Base-by-base conservation (phyloP, 2,329 filamentous ascomycete species). In the Monilinia polystroma region DNA sequence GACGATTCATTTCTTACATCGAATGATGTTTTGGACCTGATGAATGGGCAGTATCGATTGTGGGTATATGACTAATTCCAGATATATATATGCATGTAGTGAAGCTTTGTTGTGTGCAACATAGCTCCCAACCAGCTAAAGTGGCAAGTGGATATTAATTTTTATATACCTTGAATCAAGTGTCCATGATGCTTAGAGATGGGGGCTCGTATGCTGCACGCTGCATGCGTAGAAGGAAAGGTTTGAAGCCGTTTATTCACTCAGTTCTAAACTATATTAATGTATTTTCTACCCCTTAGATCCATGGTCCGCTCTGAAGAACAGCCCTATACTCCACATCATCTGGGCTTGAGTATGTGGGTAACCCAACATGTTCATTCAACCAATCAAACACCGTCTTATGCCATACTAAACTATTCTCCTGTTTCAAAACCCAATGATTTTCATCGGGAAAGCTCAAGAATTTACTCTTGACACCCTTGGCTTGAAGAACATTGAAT, bases 331-430 rank as follows among this genome's bases (percentile, higher is more conserved):
- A 68, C 29, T 52, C 66, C 8, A 16, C 32, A 62, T 68, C 66
- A 45, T 66, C 51, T 11, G 64, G 55, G 11, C 45, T 66, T 2
- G 63, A 66, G 56, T 68, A 66, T 20, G 20, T 32, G 20, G 49
- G 55, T 20, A 68, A 66, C 14, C 63, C 66, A 4, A 68, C 66
- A 32, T 63, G 58, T 23, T 53, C 63, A 56, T 87, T 87, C 71
- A 87, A 86, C 86, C 90, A 97, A 67, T 86, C 86, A 43, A 97
- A 75, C n/a, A 97, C 92, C 65, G 92, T 90, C 66, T 85, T 85
- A 73, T 97, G 91, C 93, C 93, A 97, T 32, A 94, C 83, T 29
- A 96, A 80, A 8, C 87, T 89, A 76, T 97, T 97, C 78, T 96
- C 93, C 0, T 89, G 90, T 76, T 96, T 95, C 63, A 95, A 75